phyloP scores from a whole-genome alignment of 2,329 filamentous ascomycete genomes.

The Ophiocordyceps polyrhachis-furcata region DNA sequence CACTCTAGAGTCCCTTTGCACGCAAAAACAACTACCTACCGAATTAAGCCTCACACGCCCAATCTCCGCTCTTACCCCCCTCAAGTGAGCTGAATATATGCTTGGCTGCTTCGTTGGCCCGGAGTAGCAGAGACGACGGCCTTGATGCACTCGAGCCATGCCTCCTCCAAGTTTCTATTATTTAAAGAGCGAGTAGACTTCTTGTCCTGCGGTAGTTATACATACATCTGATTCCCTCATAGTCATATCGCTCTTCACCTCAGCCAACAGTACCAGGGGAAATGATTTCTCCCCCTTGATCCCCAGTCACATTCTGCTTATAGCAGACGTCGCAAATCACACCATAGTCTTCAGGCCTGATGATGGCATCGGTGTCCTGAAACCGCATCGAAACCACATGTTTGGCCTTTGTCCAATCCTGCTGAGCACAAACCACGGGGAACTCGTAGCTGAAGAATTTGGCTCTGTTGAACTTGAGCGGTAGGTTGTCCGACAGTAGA shows the following conservation, averaged over 20 bases:
- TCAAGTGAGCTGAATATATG: too few relatives aligned
- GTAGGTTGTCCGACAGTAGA: neutral
- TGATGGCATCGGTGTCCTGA: neutral
- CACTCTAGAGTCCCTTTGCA: constrained; percentile 12
- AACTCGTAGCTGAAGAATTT: neutral
- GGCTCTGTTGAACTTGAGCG: neutral
- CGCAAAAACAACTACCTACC: too few relatives aligned
- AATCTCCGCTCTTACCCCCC: too few relatives aligned
- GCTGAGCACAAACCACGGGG: neutral
- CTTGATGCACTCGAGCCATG: too few relatives aligned
- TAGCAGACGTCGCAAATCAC: neutral
- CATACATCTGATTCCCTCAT: too few relatives aligned
- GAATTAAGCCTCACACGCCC: too few relatives aligned
- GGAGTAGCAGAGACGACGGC: too few relatives aligned
- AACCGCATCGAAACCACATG: neutral
- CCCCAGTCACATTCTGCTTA: neutral
- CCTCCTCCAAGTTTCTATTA: too few relatives aligned
- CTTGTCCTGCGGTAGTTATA: too few relatives aligned
- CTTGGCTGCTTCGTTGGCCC: too few relatives aligned
- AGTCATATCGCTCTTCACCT: neutral
- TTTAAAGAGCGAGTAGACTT: too few relatives aligned
- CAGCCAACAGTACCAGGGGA: neutral
- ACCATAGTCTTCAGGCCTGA: neutral
- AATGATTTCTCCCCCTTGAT: neutral
- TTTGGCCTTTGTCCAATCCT: neutral